Evolutionary conservation across 192 early-diverging fungal genomes (phyloP).

Genomic region (Chytriomyces sp.): DNA sequence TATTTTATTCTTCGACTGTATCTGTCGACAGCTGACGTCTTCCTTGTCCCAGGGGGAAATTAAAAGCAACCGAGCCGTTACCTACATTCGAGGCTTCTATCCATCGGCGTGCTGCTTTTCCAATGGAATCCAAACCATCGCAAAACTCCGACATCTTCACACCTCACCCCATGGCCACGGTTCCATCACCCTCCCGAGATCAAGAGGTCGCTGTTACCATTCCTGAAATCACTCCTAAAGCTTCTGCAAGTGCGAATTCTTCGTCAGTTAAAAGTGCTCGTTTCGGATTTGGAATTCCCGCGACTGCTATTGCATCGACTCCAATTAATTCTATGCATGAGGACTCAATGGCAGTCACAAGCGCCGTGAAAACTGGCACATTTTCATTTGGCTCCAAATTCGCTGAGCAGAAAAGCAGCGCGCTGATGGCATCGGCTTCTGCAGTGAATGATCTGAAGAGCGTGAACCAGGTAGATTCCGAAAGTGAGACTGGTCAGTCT

Average conservation of each 20-base stretch:
- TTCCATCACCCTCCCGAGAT: neutral
- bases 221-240: neutral
- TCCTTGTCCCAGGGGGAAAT: too few relatives aligned
- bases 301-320: neutral
- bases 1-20: neutral
- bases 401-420: neutral
- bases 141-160: neutral
- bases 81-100: neutral
- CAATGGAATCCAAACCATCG: neutral
- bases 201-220: neutral
- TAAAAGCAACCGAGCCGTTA: neutral
- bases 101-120: neutral
- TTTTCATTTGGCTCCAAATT: neutral
- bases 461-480: neutral
- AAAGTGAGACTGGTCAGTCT: neutral
- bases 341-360: neutral
- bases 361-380: neutral
- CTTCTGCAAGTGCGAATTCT: neutral
- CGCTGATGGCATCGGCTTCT: neutral
- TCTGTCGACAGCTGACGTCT: neutral
- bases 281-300: neutral
- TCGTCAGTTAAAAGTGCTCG: neutral
- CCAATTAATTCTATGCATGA: neutral
- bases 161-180: neutral
- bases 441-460: neutral